A percentile compares a stretch with the other conserved stretches of the same genome.
Evolutionary conservation across 805 yeast genomes (phyloP).

Genomic region (Kregervanrija fluxuum): DNA sequence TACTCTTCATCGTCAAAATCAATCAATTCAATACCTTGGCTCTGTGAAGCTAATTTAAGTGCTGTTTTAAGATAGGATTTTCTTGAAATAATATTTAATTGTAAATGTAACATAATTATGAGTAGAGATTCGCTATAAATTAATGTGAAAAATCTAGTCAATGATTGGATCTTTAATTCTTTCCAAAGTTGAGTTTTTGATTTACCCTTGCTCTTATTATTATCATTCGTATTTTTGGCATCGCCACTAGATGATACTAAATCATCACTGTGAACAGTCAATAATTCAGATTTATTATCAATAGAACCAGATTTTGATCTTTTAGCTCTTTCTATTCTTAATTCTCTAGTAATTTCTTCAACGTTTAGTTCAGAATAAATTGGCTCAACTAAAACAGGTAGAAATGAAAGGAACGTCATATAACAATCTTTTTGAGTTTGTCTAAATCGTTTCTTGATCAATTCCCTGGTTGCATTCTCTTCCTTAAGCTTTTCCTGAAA

Average conservation of each 20-base stretch:
- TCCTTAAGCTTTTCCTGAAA: conserved; percentile 45
- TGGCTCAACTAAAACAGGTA: conserved; percentile 68
- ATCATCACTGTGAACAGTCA: conserved; percentile 3
- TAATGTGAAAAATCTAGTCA: conserved; percentile 66
- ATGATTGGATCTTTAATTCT: conserved; percentile 65
- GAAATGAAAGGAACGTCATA: conserved; percentile 72
- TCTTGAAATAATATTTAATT: conserved; percentile 82
- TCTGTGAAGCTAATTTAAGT: conserved; percentile 53
- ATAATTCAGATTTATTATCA: conserved; percentile 12
- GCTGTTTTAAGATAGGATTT: conserved; percentile 78
- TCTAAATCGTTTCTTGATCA: conserved; percentile 72
- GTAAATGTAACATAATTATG: conserved; percentile 74
- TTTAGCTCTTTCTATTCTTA: conserved; percentile 47
- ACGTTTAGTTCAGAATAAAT: conserved; percentile 58
- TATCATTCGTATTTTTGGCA: conserved; percentile 9
- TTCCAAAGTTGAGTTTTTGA: conserved; percentile 74
- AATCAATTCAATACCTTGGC: conserved; percentile 26
- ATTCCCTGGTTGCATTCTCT: conserved; percentile 56
- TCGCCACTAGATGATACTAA: background rate
- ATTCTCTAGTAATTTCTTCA: conserved; percentile 62
- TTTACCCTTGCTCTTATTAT: conserved; percentile 16
- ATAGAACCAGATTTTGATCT: conserved; percentile 14
- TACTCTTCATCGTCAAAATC: conserved; percentile 19
- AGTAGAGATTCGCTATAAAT: conserved; percentile 63
- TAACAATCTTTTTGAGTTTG: conserved; percentile 91